phyloP scores from a whole-genome alignment of 1,139 yeast species.

The Blastobotrys aristatus region DNA sequence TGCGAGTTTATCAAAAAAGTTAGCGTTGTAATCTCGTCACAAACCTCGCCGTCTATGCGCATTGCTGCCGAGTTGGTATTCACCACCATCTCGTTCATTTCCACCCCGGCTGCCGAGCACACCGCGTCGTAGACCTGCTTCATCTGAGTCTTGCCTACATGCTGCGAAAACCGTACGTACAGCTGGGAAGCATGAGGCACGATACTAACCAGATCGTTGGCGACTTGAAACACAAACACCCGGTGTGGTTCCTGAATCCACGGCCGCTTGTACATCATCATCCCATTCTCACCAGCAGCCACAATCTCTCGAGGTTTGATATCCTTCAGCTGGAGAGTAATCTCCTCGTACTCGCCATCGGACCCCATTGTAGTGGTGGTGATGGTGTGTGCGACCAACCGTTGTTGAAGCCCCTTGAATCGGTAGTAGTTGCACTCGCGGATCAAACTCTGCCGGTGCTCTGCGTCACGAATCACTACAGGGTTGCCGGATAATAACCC shows the following conservation, averaged over 20 bases:
- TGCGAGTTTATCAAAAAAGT: constrained; percentile 19
- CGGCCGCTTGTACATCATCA: constrained; percentile 47
- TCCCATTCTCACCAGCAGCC: constrained; percentile 1
- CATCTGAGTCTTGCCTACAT: not conserved
- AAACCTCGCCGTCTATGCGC: constrained; percentile 1
- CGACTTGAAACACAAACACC: constrained; percentile 53
- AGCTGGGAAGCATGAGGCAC: not conserved
- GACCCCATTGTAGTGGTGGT: constrained; percentile 34
- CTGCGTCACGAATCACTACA: constrained; percentile 44
- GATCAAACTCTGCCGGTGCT: constrained; percentile 52
- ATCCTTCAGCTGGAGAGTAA: constrained; percentile 49
- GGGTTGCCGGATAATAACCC: constrained; percentile 52
- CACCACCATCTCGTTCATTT: constrained; percentile 15
- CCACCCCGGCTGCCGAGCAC: not conserved
- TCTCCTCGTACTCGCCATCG: constrained; percentile 42
- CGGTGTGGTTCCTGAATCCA: constrained; percentile 48
- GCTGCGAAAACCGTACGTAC: not conserved
- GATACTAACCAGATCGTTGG: constrained; percentile 20
- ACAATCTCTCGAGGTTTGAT: constrained; percentile 23
- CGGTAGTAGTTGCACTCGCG: constrained; percentile 75
- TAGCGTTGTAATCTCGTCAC: not conserved
- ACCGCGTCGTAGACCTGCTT: not conserved
- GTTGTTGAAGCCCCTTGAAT: constrained; percentile 69
- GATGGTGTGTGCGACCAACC: constrained; percentile 51
- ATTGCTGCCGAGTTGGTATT: constrained; percentile 11